Conservation (phyloP, 495 filamentous ascomycete genomes). For the Aspergillus diversus region DNA sequence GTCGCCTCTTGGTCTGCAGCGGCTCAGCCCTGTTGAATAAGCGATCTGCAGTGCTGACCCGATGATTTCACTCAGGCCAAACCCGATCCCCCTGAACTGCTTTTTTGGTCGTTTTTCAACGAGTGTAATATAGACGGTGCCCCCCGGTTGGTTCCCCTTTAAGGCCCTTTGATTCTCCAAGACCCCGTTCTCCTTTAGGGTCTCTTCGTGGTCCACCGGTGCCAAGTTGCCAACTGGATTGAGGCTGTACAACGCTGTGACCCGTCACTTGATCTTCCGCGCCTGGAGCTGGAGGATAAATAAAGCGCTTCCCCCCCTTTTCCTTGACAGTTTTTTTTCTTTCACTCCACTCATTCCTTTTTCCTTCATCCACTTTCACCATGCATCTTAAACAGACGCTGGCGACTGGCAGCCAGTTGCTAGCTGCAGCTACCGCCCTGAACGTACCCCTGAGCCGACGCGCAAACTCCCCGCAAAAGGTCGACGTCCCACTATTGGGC, state of each 20-base stretch:
- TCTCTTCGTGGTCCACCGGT: neutral
- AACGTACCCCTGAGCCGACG: neutral
- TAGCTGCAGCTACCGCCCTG: neutral
- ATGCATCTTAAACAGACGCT: slow-evolving; percentile 3
- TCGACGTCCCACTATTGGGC: neutral
- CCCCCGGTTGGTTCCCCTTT: neutral
- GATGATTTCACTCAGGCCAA: too few relatives aligned
- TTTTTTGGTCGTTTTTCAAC: too few relatives aligned
- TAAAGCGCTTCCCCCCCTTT: neutral
- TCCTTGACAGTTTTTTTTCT: neutral
- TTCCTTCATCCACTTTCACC: neutral
- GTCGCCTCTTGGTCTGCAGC: too few relatives aligned
- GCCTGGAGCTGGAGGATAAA: too few relatives aligned
- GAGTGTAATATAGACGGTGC: too few relatives aligned
- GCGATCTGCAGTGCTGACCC: too few relatives aligned
- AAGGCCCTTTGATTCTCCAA: neutral
- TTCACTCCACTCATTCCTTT: neutral
- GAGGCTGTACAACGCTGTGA: neutral
- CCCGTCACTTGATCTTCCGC: neutral
- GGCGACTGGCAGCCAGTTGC: neutral
- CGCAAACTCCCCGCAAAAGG: neutral
- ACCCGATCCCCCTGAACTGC: too few relatives aligned
- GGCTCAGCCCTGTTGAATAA: too few relatives aligned
- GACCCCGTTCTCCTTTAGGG: neutral
- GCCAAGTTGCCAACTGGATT: neutral